Conservation (phyloP, 805 yeast species). For the Saccharomycopsis amapae region DNA sequence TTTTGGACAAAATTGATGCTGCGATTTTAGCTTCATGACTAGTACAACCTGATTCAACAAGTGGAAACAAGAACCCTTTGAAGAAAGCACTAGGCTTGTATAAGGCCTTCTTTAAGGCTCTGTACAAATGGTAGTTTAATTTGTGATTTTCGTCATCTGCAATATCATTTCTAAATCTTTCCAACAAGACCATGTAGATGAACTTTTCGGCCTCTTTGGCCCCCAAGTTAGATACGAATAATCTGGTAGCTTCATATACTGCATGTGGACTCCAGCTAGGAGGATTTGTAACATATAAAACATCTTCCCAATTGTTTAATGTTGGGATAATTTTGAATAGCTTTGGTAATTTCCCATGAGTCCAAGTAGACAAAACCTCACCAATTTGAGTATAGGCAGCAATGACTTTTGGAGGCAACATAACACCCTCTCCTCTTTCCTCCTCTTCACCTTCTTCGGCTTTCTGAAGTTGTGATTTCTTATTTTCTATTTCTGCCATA, state of each 20-base stretch:
- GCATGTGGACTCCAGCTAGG: slow-evolving; percentile 94
- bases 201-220: slow-evolving; percentile 86
- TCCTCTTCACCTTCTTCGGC: slow-evolving; percentile 19
- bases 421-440: slow-evolving; percentile 58
- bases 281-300: slow-evolving; percentile 87
- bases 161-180: slow-evolving; percentile 63
- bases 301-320: slow-evolving; percentile 91
- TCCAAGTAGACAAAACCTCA: slow-evolving; percentile 75
- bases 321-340: slow-evolving; percentile 92
- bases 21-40: slow-evolving; percentile 93
- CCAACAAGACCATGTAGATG: slow-evolving; percentile 58
- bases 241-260: slow-evolving; percentile 86
- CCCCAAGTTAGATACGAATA: slow-evolving; percentile 83
- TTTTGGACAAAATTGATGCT: slow-evolving; percentile 81
- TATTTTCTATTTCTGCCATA: slow-evolving; percentile 54
- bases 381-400: slow-evolving; percentile 93
- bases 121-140: slow-evolving; percentile 85
- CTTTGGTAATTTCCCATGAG: slow-evolving; percentile 95
- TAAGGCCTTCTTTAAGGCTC: slow-evolving; percentile 84
- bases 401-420: slow-evolving; percentile 92
- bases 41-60: slow-evolving; percentile 82
- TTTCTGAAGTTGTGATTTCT: slow-evolving; percentile 21
- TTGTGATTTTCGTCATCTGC: slow-evolving; percentile 70
- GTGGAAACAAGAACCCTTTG: slow-evolving; percentile 90
- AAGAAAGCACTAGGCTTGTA: slow-evolving; percentile 98